A percentile compares a stretch with the other conserved stretches of the same genome.
phyloP scores from a whole-genome alignment of 202 grass and related monocot genomes.

The Dendrocalamus latiflorus region DNA sequence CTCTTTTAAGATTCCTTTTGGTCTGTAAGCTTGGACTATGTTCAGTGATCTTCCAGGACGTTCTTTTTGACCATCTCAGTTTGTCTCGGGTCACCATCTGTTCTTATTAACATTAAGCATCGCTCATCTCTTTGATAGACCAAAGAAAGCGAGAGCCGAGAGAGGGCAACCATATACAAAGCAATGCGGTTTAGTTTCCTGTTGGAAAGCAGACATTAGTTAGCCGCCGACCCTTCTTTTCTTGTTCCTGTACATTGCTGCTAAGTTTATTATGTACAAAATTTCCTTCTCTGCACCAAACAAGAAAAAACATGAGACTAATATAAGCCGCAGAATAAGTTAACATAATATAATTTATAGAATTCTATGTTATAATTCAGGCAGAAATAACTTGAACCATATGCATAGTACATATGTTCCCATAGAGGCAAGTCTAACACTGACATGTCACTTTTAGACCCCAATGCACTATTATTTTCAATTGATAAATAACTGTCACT shows the following conservation, averaged over 20 bases:
- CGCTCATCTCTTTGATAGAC: constrained; percentile 6
- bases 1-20: constrained; percentile 21
- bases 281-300: constrained; percentile 57
- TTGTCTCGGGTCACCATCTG: constrained; percentile 20
- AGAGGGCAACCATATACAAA: constrained; percentile 46
- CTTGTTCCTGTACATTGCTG: constrained; percentile 46
- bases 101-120: constrained; percentile 33
- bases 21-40: constrained; percentile 6
- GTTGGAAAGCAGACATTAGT: constrained; percentile 15
- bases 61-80: constrained; percentile 23
- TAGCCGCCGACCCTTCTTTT: constrained; percentile 23
- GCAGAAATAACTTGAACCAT: background rate
- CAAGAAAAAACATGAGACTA: background rate
- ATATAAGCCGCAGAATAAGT: background rate
- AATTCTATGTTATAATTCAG: background rate
- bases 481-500: background rate
- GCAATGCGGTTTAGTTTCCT: constrained; percentile 23
- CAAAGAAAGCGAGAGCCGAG: background rate
- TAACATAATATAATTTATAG: background rate
- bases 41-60: constrained; percentile 22
- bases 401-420: background rate
- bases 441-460: constrained; percentile 2
- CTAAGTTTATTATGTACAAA: constrained; percentile 55
- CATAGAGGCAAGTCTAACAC: background rate
- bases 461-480: background rate